phyloP scores from a whole-genome alignment of 1,139 yeast species.

The Ashbya aceris region DNA sequence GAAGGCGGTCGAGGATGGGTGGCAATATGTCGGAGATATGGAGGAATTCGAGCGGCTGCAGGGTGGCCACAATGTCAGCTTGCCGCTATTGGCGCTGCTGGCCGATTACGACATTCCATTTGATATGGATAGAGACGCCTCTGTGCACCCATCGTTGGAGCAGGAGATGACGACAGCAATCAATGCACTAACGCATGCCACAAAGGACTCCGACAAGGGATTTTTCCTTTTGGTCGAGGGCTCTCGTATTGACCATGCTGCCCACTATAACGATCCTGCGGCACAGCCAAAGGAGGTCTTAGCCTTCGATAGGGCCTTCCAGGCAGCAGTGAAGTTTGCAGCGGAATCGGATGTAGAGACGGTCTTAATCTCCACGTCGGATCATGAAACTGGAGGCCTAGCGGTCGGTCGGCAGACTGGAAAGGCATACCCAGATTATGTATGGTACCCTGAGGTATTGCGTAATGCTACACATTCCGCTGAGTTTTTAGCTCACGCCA shows the following conservation, averaged over 20 bases:
- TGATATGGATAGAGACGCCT: slow-evolving; percentile 52
- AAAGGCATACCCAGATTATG: slow-evolving; percentile 50
- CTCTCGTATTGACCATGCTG: slow-evolving; percentile 85
- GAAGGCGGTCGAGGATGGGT: slow-evolving; percentile 49
- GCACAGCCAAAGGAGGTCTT: slow-evolving; percentile 74
- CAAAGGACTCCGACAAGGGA: slow-evolving; percentile 62
- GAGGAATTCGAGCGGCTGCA: slow-evolving; percentile 45
- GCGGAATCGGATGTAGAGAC: slow-evolving; percentile 60
- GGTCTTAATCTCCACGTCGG: slow-evolving; percentile 66
- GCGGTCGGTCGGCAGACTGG: slow-evolving; percentile 66
- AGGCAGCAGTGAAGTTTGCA: slow-evolving; percentile 59
- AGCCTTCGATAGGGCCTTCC: slow-evolving; percentile 68
- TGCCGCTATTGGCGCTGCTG: slow-evolving; percentile 66
- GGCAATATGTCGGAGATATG: slow-evolving; percentile 57
- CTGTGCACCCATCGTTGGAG: slow-evolving; percentile 60
- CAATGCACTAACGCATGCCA: slow-evolving; percentile 52
- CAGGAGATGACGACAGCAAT: slow-evolving; percentile 68
- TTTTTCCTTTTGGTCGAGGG: slow-evolving; percentile 80
- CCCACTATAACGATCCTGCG: slow-evolving; percentile 81
- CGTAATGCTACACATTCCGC: slow-evolving; percentile 62
- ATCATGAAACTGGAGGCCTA: slow-evolving; percentile 89
- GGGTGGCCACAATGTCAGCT: slow-evolving; percentile 48
- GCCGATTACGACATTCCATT: slow-evolving; percentile 71
- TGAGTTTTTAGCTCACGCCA: slow-evolving; percentile 45
- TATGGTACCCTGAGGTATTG: slow-evolving; percentile 72